phyloP scores from a whole-genome alignment of 2,329 filamentous ascomycete species.

The Trichoderma gracile region DNA sequence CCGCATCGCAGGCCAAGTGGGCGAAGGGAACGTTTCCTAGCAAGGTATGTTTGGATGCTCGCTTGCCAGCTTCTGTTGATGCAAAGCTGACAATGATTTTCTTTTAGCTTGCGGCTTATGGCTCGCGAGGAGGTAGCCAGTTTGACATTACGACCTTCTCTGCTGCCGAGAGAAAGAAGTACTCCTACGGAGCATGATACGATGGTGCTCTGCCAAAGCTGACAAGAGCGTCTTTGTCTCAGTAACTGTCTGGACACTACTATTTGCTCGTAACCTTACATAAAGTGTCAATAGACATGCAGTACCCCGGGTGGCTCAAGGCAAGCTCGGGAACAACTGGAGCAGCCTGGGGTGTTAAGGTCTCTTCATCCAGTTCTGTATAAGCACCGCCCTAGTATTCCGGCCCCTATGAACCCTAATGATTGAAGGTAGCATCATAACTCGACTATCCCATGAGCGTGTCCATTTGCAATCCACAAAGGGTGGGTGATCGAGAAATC shows the following conservation, averaged over 20 bases:
- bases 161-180: constrained; percentile 1
- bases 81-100: neutral
- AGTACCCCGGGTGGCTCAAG: neutral
- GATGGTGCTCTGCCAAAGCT: neutral
- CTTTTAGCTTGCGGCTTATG: constrained; percentile 8
- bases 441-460: neutral
- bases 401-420: no score
- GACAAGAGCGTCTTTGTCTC: neutral
- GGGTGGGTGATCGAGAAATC: neutral
- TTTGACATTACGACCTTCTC: constrained; percentile 18
- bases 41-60: neutral
- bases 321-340: constrained; percentile 20
- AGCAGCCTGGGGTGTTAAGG: constrained; percentile 2
- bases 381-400: no score
- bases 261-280: neutral
- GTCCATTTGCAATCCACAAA: neutral
- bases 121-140: neutral
- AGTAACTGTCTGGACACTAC: neutral
- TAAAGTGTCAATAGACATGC: no score
- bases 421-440: neutral
- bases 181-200: neutral
- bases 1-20: neutral
- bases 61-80: neutral
- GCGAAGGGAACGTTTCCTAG: neutral
- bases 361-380: no score